A percentile compares a stretch with the other conserved stretches of the same genome.
phyloP scores from a whole-genome alignment of 352 stramenopile genomes.

The Phytophthora uliginosa region DNA sequence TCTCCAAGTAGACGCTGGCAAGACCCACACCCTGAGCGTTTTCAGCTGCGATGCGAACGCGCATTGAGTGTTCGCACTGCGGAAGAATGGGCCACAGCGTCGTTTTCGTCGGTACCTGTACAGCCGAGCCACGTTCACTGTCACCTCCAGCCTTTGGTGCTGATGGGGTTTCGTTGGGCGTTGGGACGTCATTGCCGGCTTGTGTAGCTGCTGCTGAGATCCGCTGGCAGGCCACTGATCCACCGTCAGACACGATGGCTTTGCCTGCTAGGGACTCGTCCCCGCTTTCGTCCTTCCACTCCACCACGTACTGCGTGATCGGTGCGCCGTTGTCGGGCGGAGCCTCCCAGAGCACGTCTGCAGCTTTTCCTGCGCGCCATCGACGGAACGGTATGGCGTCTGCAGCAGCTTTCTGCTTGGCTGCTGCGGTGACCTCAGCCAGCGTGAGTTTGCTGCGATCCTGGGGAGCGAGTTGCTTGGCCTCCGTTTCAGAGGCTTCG shows the following conservation, averaged over 20 bases:
- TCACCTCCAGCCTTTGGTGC: neutral
- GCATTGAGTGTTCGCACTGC: conserved; percentile 51
- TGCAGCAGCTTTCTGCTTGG: conserved; percentile 40
- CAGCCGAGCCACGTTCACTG: neutral
- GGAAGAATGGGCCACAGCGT: conserved; percentile 76
- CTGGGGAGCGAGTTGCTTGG: conserved; percentile 17
- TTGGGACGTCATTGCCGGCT: neutral
- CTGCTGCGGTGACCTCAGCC: conserved; percentile 57
- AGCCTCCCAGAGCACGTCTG: conserved; percentile 77
- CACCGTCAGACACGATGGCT: conserved; percentile 23
- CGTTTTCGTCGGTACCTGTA: conserved; percentile 46
- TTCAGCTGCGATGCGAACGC: conserved; percentile 65
- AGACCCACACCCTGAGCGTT: conserved; percentile 72
- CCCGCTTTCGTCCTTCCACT: conserved; percentile 72
- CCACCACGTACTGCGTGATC: conserved; percentile 75
- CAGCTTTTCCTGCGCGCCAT: conserved; percentile 76
- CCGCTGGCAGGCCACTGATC: conserved; percentile 24
- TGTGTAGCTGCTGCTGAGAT: conserved; percentile 1
- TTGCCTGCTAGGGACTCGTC: conserved; percentile 34
- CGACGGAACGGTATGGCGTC: conserved; percentile 69
- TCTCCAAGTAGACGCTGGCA: conserved; percentile 61
- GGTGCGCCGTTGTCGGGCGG: conserved; percentile 67
- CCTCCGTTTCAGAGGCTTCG: conserved; percentile 37
- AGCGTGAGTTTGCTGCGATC: conserved; percentile 34
- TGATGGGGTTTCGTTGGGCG: neutral